A percentile compares a stretch with the other conserved stretches of the same genome.
phyloP scores from a whole-genome alignment of 1,284 basidiomycete genomes.

The Ustilago esculenta region DNA sequence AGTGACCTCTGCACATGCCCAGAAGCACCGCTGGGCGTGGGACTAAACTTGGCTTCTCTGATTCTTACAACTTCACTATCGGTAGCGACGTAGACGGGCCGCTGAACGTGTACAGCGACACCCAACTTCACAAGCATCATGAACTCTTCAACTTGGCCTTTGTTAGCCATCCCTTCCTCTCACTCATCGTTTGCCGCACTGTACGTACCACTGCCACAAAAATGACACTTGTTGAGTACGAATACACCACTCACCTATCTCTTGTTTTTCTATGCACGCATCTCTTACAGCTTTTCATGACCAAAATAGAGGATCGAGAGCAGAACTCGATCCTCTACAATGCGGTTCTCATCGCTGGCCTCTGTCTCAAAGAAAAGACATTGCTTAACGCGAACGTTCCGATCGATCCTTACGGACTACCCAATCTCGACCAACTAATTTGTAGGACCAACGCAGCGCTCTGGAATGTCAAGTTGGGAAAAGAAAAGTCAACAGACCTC shows the following conservation, averaged over 20 bases:
- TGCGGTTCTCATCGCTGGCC: constrained; percentile 16
- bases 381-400: no score
- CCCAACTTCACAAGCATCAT: not conserved
- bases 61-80: no score
- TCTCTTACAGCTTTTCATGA: constrained; percentile 9
- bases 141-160: constrained; percentile 27
- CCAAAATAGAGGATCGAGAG: not conserved
- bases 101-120: not conserved
- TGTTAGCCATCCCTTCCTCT: constrained; percentile 33
- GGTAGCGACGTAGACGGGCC: not conserved
- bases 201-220: no score
- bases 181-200: constrained; percentile 25
- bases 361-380: constrained; percentile 5
- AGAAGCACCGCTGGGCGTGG: no score
- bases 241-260: no score
- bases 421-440: constrained; percentile 1
- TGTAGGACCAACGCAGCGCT: not conserved
- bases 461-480: constrained; percentile 3
- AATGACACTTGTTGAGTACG: no score
- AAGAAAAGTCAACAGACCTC: constrained; percentile 1
- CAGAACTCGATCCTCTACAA: constrained; percentile 13
- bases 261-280: no score
- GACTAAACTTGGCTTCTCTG: no score
- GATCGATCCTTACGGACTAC: no score
- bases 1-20: not conserved